Evolutionary conservation across 179 eudicot species (phyloP), one percentile per base, ranked within the genome.

Genomic region (Patellifolia procumbens): DNA sequence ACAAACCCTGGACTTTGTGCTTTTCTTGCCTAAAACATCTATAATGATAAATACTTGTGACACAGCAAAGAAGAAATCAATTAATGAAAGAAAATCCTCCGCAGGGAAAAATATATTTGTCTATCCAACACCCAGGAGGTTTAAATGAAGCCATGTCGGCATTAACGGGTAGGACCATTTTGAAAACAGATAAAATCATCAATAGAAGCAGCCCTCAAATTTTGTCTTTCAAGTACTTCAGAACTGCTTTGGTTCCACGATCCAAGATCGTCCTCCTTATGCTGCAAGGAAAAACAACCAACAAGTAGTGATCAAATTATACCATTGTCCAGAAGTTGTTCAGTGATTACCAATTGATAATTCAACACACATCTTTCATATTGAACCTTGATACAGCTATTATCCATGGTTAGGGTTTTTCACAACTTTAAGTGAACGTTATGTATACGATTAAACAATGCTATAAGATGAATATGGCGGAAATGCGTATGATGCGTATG

Each of bases 261-360:
- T 93, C 93, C 85, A 95, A 72, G 66, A 93, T 90, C 7, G 97
- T 51, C 87, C 97, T 91, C 80, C 99, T 85, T 48, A 94, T 94
- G 87, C 98, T 94, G 92, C 67, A 77, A 3, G 58, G 28, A 49
- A 61, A 49, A 76, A 68, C 67, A 76, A 22, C 59, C 34, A 68
- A 7, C 7, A 37, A 51, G 70, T 49, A n/a, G 63, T 19, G 51
- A 72, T 29, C 49, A 1, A 37, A 48, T 42, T 42, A 55, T 26
- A 1, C 7, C 32, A 63, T 31, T 62, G 46, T 62, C n/a, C n/a
- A n/a, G n/a, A n/a, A n/a, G n/a, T n/a, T n/a, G n/a, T n/a, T n/a
- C n/a, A n/a, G n/a, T n/a, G n/a, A n/a, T n/a, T n/a, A n/a, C n/a
- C n/a, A n/a, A n/a, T n/a, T n/a, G n/a, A n/a, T 39, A 39, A 56